phyloP scores from a whole-genome alignment of 2,329 filamentous ascomycete species.

The Zalaria sp. region DNA sequence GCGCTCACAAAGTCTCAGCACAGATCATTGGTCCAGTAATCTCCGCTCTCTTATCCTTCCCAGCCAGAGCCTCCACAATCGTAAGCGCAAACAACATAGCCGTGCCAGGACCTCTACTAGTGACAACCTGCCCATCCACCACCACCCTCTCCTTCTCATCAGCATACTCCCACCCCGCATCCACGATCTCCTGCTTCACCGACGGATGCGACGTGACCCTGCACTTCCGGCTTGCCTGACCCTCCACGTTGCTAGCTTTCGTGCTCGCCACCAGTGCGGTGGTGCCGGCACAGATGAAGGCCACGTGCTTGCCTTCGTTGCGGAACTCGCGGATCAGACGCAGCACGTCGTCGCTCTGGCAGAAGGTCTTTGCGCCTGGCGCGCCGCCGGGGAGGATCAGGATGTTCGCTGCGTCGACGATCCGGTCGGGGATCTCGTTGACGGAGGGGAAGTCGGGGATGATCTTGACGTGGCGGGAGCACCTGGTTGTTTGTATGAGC shows the following conservation, averaged over 20 bases:
- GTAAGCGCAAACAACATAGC: slow-evolving; percentile 23
- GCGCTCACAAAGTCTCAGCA: slow-evolving; percentile 5
- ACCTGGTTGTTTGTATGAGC: slow-evolving; percentile 9
- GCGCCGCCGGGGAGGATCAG: slow-evolving; percentile 24
- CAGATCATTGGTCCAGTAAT: slow-evolving; percentile 33
- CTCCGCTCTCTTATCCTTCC: slow-evolving; percentile 33
- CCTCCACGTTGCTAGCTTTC: slow-evolving; percentile 3
- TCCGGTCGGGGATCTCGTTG: slow-evolving; percentile 5
- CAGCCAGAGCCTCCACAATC: slow-evolving; percentile 21
- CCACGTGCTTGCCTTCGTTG: slow-evolving; percentile 17
- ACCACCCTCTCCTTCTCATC: slow-evolving; percentile 22
- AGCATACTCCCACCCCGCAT: slow-evolving; percentile 20
- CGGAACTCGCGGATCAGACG: slow-evolving; percentile 18
- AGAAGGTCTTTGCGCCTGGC: slow-evolving; percentile 22
- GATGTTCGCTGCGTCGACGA: slow-evolving; percentile 15
- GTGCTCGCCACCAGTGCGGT: slow-evolving; percentile 20
- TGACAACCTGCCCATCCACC: slow-evolving; percentile 17
- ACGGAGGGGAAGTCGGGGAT: slow-evolving; percentile 18
- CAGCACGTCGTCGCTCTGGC: slow-evolving; percentile 11
- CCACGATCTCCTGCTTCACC: slow-evolving; percentile 17
- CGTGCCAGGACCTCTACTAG: slow-evolving; percentile 23
- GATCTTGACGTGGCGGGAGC: slow-evolving; percentile 23
- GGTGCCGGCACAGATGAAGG: slow-evolving; percentile 23
- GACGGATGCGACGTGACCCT: slow-evolving; percentile 23
- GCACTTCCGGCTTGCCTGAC: slow-evolving; percentile 8